These are phyloP conservation scores for Jatropha curcas DNA, from an alignment of 345 rosid species.

Conservation along the genomic window DNA sequence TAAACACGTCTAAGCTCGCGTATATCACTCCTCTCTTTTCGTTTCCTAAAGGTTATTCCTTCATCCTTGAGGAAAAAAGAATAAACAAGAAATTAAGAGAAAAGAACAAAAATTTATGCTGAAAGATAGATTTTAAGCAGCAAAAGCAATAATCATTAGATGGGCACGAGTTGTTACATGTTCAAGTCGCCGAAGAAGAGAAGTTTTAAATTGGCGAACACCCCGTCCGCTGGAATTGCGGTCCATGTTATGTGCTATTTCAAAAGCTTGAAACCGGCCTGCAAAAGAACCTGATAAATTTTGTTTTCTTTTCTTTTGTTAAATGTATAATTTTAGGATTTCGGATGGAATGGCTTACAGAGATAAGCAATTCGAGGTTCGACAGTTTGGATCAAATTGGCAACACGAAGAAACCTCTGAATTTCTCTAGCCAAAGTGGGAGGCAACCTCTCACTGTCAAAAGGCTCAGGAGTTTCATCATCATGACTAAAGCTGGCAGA, in stretches of 20 bases:
- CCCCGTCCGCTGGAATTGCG: slow-evolving; percentile 72
- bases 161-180: slow-evolving; percentile 50
- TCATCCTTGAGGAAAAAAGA: slow-evolving; percentile 58
- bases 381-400: slow-evolving; percentile 60
- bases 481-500: slow-evolving; percentile 14
- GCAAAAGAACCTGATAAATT: slow-evolving; percentile 23
- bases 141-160: no score
- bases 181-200: slow-evolving; percentile 86
- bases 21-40: slow-evolving; percentile 57
- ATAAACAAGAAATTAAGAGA: not conserved
- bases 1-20: slow-evolving; percentile 84
- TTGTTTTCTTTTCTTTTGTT: no score
- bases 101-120: not conserved
- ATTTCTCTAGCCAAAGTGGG: slow-evolving; percentile 69
- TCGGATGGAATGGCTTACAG: slow-evolving; percentile 59
- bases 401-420: slow-evolving; percentile 84
- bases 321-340: no score
- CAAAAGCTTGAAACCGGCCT: slow-evolving; percentile 93
- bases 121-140: no score
- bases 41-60: slow-evolving; percentile 40
- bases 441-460: slow-evolving; percentile 92
- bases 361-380: slow-evolving; percentile 89
- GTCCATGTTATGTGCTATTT: slow-evolving; percentile 74
- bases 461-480: slow-evolving; percentile 50
- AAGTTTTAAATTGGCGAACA: slow-evolving; percentile 88